A percentile compares a stretch with the other conserved stretches of the same genome.
Conservation (phyloP, 352 stramenopile species). For the Globisporangium perplexum region DNA sequence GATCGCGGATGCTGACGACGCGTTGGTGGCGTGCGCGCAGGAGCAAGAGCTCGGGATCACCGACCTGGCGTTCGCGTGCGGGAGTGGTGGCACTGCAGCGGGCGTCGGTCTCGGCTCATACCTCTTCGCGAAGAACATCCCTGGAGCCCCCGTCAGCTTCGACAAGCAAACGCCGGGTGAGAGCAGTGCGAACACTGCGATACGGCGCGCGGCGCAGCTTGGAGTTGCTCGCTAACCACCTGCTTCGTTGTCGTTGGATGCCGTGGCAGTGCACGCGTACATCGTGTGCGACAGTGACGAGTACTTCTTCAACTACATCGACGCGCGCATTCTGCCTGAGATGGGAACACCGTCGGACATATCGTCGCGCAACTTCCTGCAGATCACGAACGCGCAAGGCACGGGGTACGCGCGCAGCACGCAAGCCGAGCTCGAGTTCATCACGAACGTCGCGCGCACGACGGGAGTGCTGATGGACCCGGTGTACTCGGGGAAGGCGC, state of each 20-base stretch:
- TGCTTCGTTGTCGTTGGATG: background rate
- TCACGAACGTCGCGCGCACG: slow-evolving; percentile 55
- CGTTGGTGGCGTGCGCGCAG: slow-evolving; percentile 6
- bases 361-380: slow-evolving; percentile 58
- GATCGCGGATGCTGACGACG: background rate
- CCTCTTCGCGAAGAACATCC: slow-evolving; percentile 35
- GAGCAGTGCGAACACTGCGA: too few relatives aligned
- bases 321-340: slow-evolving; percentile 56
- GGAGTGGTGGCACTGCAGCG: slow-evolving; percentile 73
- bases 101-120: slow-evolving; percentile 71
- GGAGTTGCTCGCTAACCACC: background rate
- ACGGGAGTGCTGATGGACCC: slow-evolving; percentile 83
- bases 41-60: slow-evolving; percentile 49
- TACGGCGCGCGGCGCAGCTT: too few relatives aligned
- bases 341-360: slow-evolving; percentile 52
- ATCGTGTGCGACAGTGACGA: slow-evolving; percentile 84
- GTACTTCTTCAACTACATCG: slow-evolving; percentile 83
- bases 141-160: slow-evolving; percentile 27
- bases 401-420: slow-evolving; percentile 79
- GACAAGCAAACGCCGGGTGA: slow-evolving; percentile 24
- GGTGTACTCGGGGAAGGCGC: slow-evolving; percentile 84
- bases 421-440: slow-evolving; percentile 72
- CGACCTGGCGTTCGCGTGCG: slow-evolving; percentile 83
- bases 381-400: slow-evolving; percentile 79
- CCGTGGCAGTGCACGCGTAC: slow-evolving; percentile 52